Conservation (phyloP, 2,329 filamentous ascomycete species). For the Aspergillus versicolor region DNA sequence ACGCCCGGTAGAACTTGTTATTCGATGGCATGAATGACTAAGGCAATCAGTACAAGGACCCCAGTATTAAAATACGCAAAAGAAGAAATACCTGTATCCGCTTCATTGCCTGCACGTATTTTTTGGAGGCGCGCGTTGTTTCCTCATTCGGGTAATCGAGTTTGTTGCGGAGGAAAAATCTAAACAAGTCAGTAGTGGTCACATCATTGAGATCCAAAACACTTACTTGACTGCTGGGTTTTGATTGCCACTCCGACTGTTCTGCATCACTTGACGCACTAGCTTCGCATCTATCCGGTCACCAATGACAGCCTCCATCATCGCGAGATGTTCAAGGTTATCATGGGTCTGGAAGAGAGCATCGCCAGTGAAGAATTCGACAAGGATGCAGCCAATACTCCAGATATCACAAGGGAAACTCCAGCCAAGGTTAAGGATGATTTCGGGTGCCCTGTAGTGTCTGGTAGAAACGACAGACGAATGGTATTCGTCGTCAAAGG, state of each 20-base stretch:
- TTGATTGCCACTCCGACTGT: conserved; percentile 47
- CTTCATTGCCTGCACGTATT: conserved; percentile 70
- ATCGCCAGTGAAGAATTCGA: conserved; percentile 68
- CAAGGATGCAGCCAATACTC: conserved; percentile 68
- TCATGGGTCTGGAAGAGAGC: conserved; percentile 69
- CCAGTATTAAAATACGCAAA: neutral
- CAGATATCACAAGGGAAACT: conserved; percentile 68
- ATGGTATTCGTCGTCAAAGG: conserved; percentile 68
- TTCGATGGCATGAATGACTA: conserved; percentile 64
- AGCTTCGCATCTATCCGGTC: conserved; percentile 56
- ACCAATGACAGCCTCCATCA: conserved; percentile 66
- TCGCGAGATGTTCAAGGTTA: conserved; percentile 66
- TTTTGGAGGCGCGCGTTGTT: conserved; percentile 62
- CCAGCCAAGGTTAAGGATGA: conserved; percentile 67
- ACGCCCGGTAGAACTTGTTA: conserved; percentile 60
- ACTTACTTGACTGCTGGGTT: conserved; percentile 59
- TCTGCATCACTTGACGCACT: conserved; percentile 53
- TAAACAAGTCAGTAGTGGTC: conserved; percentile 35
- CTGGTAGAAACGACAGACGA: conserved; percentile 66
- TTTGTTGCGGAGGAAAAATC: conserved; percentile 57
- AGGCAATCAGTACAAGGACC: conserved; percentile 17
- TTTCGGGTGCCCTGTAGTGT: conserved; percentile 67
- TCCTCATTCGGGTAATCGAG: conserved; percentile 64
- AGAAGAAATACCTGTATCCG: conserved; percentile 52
- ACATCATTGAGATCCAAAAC: conserved; percentile 14